Percentiles rank a stretch among this genome's conserved stretches.
These are phyloP conservation scores for Monilinia fructigena DNA, from an alignment of 2,329 filamentous ascomycete species.

Conservation along the genomic window DNA sequence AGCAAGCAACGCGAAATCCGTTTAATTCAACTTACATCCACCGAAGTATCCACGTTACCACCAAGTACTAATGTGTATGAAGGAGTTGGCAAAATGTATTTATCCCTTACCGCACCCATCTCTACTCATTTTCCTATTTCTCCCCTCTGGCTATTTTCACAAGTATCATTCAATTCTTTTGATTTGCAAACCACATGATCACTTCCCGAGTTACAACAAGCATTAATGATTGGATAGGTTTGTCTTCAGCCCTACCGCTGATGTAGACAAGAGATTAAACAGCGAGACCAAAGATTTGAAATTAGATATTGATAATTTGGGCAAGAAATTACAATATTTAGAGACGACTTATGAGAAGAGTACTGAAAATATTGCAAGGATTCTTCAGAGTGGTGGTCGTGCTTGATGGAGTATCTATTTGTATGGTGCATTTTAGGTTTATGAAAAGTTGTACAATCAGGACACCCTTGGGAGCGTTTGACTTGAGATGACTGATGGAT, in stretches of 20 bases:
- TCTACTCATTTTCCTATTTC: not conserved
- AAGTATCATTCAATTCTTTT: no score
- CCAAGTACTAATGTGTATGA: conserved; percentile 81
- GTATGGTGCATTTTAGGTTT: not conserved
- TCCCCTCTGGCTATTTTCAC: not conserved
- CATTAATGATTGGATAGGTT: conserved; percentile 62
- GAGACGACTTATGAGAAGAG: conserved; percentile 97
- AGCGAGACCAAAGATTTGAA: conserved; percentile 73
- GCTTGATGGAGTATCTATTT: conserved; percentile 27
- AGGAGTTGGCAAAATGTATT: conserved; percentile 94
- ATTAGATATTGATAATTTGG: conserved; percentile 73
- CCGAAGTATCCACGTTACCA: conserved; percentile 76
- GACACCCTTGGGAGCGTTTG: not conserved
- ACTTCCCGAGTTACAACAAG: conserved; percentile 11
- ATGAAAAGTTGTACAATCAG: not conserved
- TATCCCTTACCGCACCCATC: not conserved
- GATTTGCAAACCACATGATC: conserved; percentile 14
- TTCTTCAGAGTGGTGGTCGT: conserved; percentile 58
- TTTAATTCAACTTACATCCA: conserved; percentile 81
- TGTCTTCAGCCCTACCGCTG: conserved; percentile 69
- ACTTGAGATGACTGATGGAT: not conserved
- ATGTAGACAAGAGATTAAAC: conserved; percentile 73
- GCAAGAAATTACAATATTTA: conserved; percentile 87
- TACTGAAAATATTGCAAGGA: conserved; percentile 84
- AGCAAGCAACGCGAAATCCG: conserved; percentile 86